A percentile compares a stretch with the other conserved stretches of the same genome.
Evolutionary conservation across 495 filamentous ascomycete species (phyloP).

Genomic region (Pseudotulostoma volvatum): DNA sequence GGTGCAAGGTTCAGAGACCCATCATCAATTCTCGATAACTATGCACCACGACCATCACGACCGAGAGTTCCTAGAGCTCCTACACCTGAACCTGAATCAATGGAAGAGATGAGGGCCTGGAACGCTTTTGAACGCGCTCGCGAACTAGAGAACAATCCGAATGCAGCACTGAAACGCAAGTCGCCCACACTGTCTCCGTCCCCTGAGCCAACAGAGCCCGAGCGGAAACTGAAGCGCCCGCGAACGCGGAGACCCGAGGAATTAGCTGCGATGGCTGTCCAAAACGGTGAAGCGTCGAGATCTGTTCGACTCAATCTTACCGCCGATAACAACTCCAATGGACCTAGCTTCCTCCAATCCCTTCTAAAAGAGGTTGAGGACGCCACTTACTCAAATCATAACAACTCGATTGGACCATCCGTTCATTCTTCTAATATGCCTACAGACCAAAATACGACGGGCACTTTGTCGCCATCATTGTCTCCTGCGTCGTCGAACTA

Average conservation of each 20-base stretch:
- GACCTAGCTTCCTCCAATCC: conserved; percentile 60
- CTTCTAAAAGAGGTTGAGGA: conserved; percentile 77
- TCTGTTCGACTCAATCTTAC: conserved; percentile 19
- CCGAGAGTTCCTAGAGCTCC: conserved; percentile 29
- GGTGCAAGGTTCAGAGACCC: conserved; percentile 53
- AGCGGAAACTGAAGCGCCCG: conserved; percentile 71
- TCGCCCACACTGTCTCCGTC: conserved; percentile 60
- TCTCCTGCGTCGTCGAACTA: conserved; percentile 54
- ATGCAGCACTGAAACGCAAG: conserved; percentile 52
- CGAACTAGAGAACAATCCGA: conserved; percentile 41
- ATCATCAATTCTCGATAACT: conserved; percentile 33
- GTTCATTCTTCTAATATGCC: conserved; percentile 28
- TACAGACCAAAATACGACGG: conserved; percentile 31
- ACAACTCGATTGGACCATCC: conserved; percentile 28
- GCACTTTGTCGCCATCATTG: conserved; percentile 51
- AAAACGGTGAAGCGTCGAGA: conserved; percentile 29
- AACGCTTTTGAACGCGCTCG: conserved; percentile 73
- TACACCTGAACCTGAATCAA: conserved; percentile 45
- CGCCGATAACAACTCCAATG: conserved; percentile 19
- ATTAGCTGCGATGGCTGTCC: conserved; percentile 24
- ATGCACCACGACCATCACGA: conserved; percentile 28
- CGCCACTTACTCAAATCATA: conserved; percentile 39
- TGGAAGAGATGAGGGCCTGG: conserved; percentile 75
- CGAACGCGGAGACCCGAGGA: conserved; percentile 45
- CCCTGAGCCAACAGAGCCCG: conserved; percentile 42